phyloP scores from a whole-genome alignment of 257 asterid species.

The Coffea eugenioides region DNA sequence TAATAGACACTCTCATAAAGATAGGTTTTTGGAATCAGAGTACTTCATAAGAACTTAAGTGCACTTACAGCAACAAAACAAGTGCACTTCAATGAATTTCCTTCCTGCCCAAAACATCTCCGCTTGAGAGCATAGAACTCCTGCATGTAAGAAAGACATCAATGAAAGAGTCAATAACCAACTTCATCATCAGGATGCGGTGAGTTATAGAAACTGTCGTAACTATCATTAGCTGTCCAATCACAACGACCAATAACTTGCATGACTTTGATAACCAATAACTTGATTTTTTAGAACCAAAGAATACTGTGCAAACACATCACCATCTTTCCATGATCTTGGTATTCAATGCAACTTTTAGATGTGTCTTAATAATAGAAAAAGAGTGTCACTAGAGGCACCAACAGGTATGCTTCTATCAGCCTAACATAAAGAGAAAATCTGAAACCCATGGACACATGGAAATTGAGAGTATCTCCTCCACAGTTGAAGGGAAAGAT shows the following conservation, averaged over 20 bases:
- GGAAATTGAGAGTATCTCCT: too few species aligned
- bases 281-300: neutral
- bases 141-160: constrained; percentile 42
- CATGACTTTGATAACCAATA: neutral
- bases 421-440: neutral
- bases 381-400: neutral
- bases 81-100: constrained; percentile 76
- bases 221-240: neutral
- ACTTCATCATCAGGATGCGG: neutral
- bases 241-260: neutral
- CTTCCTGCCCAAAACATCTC: constrained; percentile 76
- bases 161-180: neutral
- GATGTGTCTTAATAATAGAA: neutral
- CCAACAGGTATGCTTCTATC: neutral
- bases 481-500: neutral
- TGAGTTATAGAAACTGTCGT: neutral
- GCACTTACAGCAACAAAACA: constrained; percentile 82
- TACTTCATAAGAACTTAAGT: constrained; percentile 9
- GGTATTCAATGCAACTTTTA: neutral
- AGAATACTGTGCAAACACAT: neutral
- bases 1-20: neutral
- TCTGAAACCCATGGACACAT: neutral
- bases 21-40: neutral
- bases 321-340: too few species aligned
- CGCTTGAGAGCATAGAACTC: constrained; percentile 86